phyloP scores from a whole-genome alignment of 257 asterid genomes.

The Rhazya stricta region DNA sequence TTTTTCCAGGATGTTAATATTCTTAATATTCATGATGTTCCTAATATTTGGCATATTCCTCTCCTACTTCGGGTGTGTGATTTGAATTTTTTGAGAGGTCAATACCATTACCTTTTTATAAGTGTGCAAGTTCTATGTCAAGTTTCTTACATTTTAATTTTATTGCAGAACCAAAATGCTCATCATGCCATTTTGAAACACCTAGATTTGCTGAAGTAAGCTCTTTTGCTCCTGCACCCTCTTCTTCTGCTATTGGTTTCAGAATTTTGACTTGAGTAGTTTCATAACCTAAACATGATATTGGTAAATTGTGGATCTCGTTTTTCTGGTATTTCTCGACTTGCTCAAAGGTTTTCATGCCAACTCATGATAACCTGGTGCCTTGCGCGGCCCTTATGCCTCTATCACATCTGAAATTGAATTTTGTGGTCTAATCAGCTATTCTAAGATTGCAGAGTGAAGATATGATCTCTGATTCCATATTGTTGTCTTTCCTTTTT shows the following conservation, averaged over 20 bases:
- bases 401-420: background rate
- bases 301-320: background rate
- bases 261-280: background rate
- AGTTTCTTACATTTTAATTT: conserved; percentile 19
- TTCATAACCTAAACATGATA: background rate
- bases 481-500: background rate
- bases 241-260: background rate
- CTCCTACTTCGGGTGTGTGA: conserved; percentile 73
- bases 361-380: background rate
- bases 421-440: background rate
- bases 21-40: conserved; percentile 78
- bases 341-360: background rate
- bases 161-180: conserved; percentile 76
- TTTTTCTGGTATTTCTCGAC: background rate
- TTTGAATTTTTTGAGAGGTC: conserved; percentile 13
- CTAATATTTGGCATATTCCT: conserved; percentile 92
- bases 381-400: background rate
- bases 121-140: background rate
- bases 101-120: background rate
- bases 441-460: background rate
- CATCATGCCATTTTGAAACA: conserved; percentile 75
- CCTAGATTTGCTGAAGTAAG: conserved; percentile 58
- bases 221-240: background rate
- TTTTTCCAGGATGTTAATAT: conserved; percentile 51
- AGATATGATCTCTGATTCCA: background rate